phyloP scores from a whole-genome alignment of 2,329 filamentous ascomycete genomes.

The Cordyceps tenuipes region DNA sequence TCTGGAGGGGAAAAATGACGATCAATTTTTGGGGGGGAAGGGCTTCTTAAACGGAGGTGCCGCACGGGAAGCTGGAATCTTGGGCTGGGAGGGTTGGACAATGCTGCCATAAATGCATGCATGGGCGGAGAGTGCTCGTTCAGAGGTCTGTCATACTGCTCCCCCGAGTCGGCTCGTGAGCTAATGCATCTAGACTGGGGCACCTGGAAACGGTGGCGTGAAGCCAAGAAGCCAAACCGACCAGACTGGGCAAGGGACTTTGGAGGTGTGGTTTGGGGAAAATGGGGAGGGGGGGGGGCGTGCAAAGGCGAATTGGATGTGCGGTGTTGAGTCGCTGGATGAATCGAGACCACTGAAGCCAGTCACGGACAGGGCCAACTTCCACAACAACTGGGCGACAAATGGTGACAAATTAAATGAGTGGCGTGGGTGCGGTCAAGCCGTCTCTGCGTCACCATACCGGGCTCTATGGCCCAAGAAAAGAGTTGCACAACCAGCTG shows the following conservation, averaged over 20 bases:
- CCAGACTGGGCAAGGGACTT: conserved; percentile 11
- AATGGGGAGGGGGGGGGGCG: background rate
- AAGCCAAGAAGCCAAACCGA: conserved; percentile 11
- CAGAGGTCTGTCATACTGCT: conserved; percentile 6
- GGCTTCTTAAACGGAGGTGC: conserved; percentile 9
- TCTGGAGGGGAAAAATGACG: background rate
- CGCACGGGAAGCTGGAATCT: conserved; percentile 1
- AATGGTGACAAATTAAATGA: too few species aligned
- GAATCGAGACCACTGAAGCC: background rate
- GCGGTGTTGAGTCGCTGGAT: background rate
- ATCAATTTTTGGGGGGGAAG: background rate
- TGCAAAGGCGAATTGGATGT: background rate
- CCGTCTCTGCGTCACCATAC: background rate
- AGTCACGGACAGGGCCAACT: background rate
- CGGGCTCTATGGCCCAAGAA: background rate
- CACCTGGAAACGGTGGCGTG: conserved; percentile 11
- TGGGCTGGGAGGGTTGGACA: conserved; percentile 9
- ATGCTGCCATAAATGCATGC: conserved; percentile 2
- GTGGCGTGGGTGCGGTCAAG: background rate
- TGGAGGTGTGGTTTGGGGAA: conserved; percentile 1
- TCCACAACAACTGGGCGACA: background rate
- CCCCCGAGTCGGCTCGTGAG: conserved; percentile 8
- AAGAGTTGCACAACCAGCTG: background rate
- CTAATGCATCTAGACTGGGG: conserved; percentile 11
- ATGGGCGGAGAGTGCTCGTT: background rate